Conservation (phyloP, 768 basidiomycete species). For the Trametes cingulata region DNA sequence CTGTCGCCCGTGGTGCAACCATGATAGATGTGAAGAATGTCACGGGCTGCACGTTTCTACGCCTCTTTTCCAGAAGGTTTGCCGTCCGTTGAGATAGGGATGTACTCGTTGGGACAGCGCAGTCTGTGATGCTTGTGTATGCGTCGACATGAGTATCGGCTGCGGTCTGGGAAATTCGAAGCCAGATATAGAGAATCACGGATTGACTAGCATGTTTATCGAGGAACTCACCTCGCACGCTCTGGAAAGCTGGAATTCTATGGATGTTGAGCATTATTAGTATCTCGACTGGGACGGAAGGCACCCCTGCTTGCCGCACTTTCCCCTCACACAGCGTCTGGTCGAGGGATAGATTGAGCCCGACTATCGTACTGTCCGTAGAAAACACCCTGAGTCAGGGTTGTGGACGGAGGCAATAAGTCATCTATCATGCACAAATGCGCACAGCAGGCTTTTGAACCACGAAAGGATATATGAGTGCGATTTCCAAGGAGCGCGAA, state of each 20-base stretch:
- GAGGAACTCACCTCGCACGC: neutral
- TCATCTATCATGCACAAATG: constrained; percentile 3
- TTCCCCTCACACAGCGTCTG: too few relatives aligned
- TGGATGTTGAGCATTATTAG: too few relatives aligned
- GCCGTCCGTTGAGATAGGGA: neutral
- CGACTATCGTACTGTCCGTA: too few relatives aligned
- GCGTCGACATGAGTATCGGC: neutral
- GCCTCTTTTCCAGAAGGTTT: neutral
- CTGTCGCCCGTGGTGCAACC: neutral
- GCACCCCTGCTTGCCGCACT: neutral
- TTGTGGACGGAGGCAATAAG: neutral
- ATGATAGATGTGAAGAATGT: neutral
- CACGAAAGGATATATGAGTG: constrained; percentile 17
- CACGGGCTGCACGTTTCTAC: neutral
- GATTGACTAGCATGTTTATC: neutral
- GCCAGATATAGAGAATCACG: neutral
- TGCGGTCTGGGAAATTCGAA: neutral
- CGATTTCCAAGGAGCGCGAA: constrained; percentile 4
- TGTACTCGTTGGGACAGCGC: neutral
- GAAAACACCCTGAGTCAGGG: neutral
- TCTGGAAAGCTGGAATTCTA: neutral
- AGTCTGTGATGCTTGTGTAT: neutral
- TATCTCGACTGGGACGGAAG: neutral
- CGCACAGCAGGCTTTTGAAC: neutral
- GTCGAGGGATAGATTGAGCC: too few relatives aligned